Evolutionary conservation across 305 asterid genomes (phyloP), one percentile per base, ranked within the genome.

Genomic region (Rubia peregrina): DNA sequence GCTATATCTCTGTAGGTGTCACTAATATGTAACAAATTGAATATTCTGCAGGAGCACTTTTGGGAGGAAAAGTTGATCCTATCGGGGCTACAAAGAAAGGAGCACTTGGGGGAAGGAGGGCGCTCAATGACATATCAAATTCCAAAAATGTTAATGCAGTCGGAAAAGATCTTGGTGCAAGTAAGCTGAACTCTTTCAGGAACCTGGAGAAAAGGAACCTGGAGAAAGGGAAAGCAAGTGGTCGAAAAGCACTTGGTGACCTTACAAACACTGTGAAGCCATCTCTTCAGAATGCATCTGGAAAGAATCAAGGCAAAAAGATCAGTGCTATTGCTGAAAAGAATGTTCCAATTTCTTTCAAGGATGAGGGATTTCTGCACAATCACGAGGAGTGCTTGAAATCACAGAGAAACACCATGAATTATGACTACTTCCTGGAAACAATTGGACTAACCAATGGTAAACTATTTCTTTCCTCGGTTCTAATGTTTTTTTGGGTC

Each of bases 91-190:
- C 65, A 67, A 90, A 86, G 81, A 85, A 77, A 77, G 88, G 86
- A 76, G 76, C 76, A 73, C 69, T 76, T 22, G 83, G 84, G 30
- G 89, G 87, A 73, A 79, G 98, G 82, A 93, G 79, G 81, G 95
- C 97, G 42, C 90, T 93, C 6, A 89, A 86, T 26, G 97, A 93
- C 82, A 90, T 90, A 81, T 89, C 98, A 11, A 78, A 71, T 65
- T 76, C 84, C 61, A 36, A 60, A n/a, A 80, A 81, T 72, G 83
- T 74, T 48, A 63, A 85, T 69, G 68, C 86, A 33, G 71, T 68
- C 30, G 89, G 80, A 72, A 88, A 83, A 75, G 91, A 88, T 72
- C 69, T 82, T 43, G 70, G 67, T 68, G 81, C 75, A 74, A 70
- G 56, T 21, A 78, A 73, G 62, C 19, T 84, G 14, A 80, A 72